A percentile compares a stretch with the other conserved stretches of the same genome.
phyloP scores from a whole-genome alignment of 2,329 filamentous ascomycete genomes.

The Paraconiothyrium sp. region DNA sequence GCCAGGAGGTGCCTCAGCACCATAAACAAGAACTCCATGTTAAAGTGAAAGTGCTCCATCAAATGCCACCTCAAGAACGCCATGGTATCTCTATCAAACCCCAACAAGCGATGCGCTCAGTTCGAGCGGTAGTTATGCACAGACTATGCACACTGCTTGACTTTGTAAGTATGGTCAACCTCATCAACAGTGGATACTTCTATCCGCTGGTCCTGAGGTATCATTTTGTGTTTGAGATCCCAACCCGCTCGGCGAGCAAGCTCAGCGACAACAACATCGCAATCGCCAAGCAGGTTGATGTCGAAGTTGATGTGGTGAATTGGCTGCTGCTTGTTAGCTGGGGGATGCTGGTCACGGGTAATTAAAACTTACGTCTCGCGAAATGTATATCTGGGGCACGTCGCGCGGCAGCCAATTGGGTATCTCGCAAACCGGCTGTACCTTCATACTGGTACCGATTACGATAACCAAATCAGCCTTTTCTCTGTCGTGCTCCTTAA shows the following conservation, averaged over 20 bases:
- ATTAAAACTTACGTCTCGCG: slow-evolving; percentile 69
- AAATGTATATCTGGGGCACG: slow-evolving; percentile 91
- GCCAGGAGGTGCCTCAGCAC: background rate
- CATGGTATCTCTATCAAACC: slow-evolving; percentile 8
- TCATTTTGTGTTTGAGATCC: slow-evolving; percentile 83
- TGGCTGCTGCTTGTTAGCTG: slow-evolving; percentile 58
- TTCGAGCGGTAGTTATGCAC: background rate
- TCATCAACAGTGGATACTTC: slow-evolving; percentile 57
- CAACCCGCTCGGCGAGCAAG: slow-evolving; percentile 84
- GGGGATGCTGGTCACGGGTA: background rate
- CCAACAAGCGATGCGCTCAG: background rate
- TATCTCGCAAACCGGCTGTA: slow-evolving; percentile 93
- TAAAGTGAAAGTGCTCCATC: background rate
- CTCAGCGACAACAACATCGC: slow-evolving; percentile 88
- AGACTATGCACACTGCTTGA: slow-evolving; percentile 25
- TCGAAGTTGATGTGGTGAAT: slow-evolving; percentile 94
- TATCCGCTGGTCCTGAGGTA: slow-evolving; percentile 72
- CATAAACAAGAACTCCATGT: background rate
- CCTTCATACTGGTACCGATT: slow-evolving; percentile 95
- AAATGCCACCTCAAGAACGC: slow-evolving; percentile 11
- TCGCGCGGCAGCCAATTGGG: slow-evolving; percentile 79
- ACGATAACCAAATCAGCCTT: slow-evolving; percentile 90
- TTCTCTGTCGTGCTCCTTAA: slow-evolving; percentile 82
- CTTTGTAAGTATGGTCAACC: slow-evolving; percentile 40
- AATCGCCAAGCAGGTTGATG: slow-evolving; percentile 94